A percentile compares a stretch with the other conserved stretches of the same genome.
These are phyloP conservation scores for Simplicillium sp. DNA, from an alignment of 2,329 filamentous ascomycete genomes.

Conservation along the genomic window DNA sequence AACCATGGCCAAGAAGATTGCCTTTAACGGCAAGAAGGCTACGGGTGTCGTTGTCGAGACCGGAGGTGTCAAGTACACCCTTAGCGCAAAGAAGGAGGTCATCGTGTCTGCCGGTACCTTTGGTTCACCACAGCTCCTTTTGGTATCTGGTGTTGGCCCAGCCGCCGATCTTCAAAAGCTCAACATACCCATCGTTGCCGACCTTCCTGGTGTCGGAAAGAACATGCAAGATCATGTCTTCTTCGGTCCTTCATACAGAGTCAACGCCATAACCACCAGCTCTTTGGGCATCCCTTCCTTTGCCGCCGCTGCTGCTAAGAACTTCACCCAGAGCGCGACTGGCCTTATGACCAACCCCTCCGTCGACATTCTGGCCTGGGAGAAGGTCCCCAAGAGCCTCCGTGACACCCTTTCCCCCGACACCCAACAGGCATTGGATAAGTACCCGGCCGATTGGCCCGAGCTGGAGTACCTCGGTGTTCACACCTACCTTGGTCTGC, in stretches of 20 bases:
- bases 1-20: conserved; percentile 29
- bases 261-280: conserved; percentile 9
- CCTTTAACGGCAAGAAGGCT: conserved; percentile 27
- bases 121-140: conserved; percentile 25
- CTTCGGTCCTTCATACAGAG: conserved; percentile 24
- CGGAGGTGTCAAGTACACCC: conserved; percentile 5
- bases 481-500: conserved; percentile 8
- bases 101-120: conserved; percentile 17
- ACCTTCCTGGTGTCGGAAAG: conserved; percentile 61
- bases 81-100: conserved; percentile 7
- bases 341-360: conserved; percentile 3
- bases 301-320: background rate
- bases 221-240: conserved; percentile 67
- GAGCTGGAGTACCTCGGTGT: conserved; percentile 5
- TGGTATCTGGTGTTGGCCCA: conserved; percentile 25
- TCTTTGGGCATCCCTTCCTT: background rate
- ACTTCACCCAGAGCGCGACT: background rate
- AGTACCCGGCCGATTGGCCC: conserved; percentile 6
- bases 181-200: conserved; percentile 36
- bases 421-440: background rate
- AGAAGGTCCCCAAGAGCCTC: conserved; percentile 2
- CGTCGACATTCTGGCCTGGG: conserved; percentile 3
- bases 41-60: conserved; percentile 24
- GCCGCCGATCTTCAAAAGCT: conserved; percentile 18
- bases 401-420: background rate